Percentiles rank a stretch among this genome's conserved stretches.
Conservation (phyloP, 371 early-diverging fungal genomes). For the Saksenaea oblongispora region DNA sequence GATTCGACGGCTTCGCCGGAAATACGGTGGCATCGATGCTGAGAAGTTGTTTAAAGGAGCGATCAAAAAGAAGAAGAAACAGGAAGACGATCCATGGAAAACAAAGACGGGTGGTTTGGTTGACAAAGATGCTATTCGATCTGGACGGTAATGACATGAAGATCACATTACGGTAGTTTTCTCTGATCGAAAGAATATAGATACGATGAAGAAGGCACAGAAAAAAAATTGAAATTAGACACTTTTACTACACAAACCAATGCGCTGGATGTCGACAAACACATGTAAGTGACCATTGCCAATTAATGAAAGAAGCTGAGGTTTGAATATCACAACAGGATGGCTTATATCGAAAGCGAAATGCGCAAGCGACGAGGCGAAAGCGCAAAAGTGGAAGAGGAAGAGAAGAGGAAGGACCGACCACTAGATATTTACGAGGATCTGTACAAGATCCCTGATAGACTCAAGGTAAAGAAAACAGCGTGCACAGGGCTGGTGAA, state of each 20-base stretch:
- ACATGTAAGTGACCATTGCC: constrained; percentile 57
- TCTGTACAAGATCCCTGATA: constrained; percentile 72
- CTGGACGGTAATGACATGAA: constrained; percentile 17
- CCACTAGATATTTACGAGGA: constrained; percentile 57
- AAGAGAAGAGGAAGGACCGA: constrained; percentile 17
- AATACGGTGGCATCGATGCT: constrained; percentile 62
- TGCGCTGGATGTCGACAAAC: constrained; percentile 82
- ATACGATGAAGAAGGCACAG: constrained; percentile 24
- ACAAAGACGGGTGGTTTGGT: constrained; percentile 55
- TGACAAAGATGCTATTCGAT: constrained; percentile 43
- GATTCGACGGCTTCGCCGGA: constrained; percentile 62
- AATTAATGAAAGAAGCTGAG: neutral
- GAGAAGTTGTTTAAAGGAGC: constrained; percentile 60
- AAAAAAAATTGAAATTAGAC: constrained; percentile 56
- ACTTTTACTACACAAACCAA: constrained; percentile 85
- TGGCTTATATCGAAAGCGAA: constrained; percentile 80
- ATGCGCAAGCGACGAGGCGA: constrained; percentile 63
- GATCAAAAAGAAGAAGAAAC: constrained; percentile 38
- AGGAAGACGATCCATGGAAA: constrained; percentile 57
- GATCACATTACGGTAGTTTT: neutral
- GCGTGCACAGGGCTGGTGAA: neutral
- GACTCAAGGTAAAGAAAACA: constrained; percentile 54
- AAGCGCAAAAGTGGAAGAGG: constrained; percentile 23
- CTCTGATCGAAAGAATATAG: neutral
- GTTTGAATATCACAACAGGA: constrained; percentile 45